Conservation (phyloP, 2,329 filamentous ascomycete genomes). For the Penicillium sp. region DNA sequence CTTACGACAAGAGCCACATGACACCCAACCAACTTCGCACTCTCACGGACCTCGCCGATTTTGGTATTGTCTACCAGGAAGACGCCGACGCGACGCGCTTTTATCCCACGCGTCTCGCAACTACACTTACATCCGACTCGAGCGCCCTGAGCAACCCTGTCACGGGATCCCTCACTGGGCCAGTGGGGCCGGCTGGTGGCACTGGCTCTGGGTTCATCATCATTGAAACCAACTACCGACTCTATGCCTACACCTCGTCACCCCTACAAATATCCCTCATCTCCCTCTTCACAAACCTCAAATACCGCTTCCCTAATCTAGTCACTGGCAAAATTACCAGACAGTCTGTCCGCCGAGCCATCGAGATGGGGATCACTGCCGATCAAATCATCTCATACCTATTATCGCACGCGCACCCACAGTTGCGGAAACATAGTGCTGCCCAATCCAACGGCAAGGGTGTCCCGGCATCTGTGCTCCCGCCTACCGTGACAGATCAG, state of each 20-base stretch:
- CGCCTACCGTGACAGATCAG: conserved; percentile 95
- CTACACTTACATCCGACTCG: conserved; percentile 79
- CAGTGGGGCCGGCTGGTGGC: conserved; percentile 30
- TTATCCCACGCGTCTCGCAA: conserved; percentile 92
- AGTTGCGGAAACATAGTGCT: conserved; percentile 68
- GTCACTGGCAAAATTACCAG: conserved; percentile 89
- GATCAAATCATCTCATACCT: conserved; percentile 96
- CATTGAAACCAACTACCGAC: conserved; percentile 93
- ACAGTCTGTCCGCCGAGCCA: conserved; percentile 80
- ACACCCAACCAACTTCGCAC: conserved; percentile 80
- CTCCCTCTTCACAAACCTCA: conserved; percentile 81
- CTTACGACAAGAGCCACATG: conserved; percentile 83
- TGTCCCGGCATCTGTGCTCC: conserved; percentile 64
- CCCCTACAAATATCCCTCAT: conserved; percentile 93
- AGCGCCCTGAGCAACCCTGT: conserved; percentile 70
- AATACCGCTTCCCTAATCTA: conserved; percentile 90
- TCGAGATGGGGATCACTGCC: conserved; percentile 85
- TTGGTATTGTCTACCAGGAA: conserved; percentile 79
- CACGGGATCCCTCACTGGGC: conserved; percentile 57
- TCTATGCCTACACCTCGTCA: conserved; percentile 95
- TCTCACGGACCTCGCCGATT: conserved; percentile 85
- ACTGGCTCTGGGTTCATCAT: conserved; percentile 72
- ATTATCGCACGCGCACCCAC: conserved; percentile 86
- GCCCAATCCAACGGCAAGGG: conserved; percentile 41
- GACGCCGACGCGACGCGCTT: conserved; percentile 51